A percentile compares a stretch with the other conserved stretches of the same genome.
phyloP scores from a whole-genome alignment of 257 asterid genomes.

The Solanum tacnaense region DNA sequence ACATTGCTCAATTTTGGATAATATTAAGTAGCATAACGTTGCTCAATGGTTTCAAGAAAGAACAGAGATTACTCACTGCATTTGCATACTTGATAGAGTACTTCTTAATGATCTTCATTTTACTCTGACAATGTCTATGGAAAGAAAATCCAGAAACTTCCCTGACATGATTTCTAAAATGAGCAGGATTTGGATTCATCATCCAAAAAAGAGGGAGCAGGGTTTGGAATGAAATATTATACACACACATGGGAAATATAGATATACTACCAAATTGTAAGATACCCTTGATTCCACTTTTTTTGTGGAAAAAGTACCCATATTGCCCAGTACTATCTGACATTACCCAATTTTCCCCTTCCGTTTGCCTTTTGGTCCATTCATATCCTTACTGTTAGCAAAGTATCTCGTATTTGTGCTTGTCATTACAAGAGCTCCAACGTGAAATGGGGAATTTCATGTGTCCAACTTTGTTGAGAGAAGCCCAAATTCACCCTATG shows the following conservation, averaged over 20 bases:
- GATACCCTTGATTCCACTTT: not conserved
- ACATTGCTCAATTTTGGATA: not conserved
- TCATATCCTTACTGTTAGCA: not conserved
- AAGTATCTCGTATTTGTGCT: not conserved
- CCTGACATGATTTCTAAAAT: not conserved
- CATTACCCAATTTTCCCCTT: not conserved
- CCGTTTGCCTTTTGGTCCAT: not conserved
- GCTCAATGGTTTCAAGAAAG: not conserved
- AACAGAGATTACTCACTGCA: not conserved
- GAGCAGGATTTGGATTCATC: not conserved
- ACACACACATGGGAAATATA: not conserved
- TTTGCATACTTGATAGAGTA: not conserved
- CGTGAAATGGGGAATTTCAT: not conserved
- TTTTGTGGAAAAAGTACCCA: not conserved
- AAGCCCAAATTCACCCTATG: not conserved
- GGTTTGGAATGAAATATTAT: not conserved
- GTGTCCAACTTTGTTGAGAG: not conserved
- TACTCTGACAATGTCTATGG: not conserved
- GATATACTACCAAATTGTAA: not conserved
- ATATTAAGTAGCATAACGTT: not conserved
- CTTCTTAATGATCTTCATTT: not conserved
- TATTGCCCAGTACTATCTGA: not conserved
- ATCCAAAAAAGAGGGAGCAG: not conserved
- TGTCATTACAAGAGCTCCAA: not conserved
- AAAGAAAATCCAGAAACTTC: not conserved